These are phyloP conservation scores for Actinomucor elegans DNA, from an alignment of 371 early-diverging fungal species.

Conservation along the genomic window DNA sequence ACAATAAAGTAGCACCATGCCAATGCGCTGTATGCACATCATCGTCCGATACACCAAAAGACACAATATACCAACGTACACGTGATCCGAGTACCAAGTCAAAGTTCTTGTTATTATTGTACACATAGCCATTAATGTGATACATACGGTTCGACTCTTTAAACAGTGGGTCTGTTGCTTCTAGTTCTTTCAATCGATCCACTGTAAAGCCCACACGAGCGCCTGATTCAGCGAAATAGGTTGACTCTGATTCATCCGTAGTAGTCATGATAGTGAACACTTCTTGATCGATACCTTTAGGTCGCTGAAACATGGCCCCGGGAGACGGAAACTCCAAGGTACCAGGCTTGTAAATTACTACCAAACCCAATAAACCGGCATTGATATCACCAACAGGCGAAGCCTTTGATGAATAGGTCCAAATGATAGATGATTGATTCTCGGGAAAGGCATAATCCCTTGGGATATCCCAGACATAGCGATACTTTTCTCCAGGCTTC, in stretches of 20 bases:
- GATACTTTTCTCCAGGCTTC: conserved; percentile 31
- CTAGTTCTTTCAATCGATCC: conserved; percentile 4
- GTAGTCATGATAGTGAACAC: conserved; percentile 45
- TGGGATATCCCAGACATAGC: conserved; percentile 53
- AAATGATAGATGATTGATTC: conserved; percentile 39
- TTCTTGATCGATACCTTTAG: conserved; percentile 39
- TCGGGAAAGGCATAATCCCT: conserved; percentile 19
- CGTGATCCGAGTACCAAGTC: conserved; percentile 36
- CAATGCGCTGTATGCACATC: conserved; percentile 57
- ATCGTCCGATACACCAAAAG: conserved; percentile 36
- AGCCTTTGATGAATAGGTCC: conserved; percentile 47
- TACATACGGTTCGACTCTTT: conserved; percentile 52
- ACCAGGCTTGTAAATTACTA: conserved; percentile 46
- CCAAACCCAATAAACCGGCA: conserved; percentile 48
- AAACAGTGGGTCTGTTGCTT: conserved; percentile 24
- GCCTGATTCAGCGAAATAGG: conserved; percentile 34
- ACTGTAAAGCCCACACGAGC: conserved; percentile 21
- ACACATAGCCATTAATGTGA: conserved; percentile 52
- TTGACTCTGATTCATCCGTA: conserved; percentile 45
- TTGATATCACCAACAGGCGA: conserved; percentile 37
- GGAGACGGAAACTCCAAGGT: conserved; percentile 26
- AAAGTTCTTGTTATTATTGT: conserved; percentile 43
- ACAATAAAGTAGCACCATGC: conserved; percentile 49
- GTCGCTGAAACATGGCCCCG: conserved; percentile 30
- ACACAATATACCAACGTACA: conserved; percentile 52